Base-by-base conservation (phyloP, 495 filamentous ascomycete genomes). In the Trichoderma orchidacearum region DNA sequence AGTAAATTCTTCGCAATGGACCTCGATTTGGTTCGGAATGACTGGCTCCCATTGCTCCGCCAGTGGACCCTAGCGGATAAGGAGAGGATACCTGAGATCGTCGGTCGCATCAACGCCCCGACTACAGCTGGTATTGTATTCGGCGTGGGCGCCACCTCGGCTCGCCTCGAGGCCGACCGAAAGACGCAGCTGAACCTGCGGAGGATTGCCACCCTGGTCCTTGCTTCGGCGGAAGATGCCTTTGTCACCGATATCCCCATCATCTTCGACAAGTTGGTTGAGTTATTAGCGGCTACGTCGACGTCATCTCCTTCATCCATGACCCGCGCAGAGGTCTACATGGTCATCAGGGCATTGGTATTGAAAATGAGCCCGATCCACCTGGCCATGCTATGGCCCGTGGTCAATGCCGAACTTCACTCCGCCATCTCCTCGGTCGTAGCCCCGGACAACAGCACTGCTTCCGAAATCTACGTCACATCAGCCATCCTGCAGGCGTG, bases 41-140 rank as follows among this genome's bases (percentile, higher is more conserved):
- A 80, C 55, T 96, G 92, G 94, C 76, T 96, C 62, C 83, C 84
- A 2, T 75, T 99, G 15, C 67, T 96, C 21, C 83, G 81, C 41
- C 87, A 95, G 64, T 94, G 88, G 85, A 75, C 83, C 15, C 68
- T 92, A 15, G 79, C 76, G 17, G 93, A 99, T 62, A 95, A 93
- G 66, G 93, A 96, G 57, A 81, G 88, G 18, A 80, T 99, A 68
- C 71, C 82, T 1, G 94, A 97, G 56, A 70, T 96, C 3, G 67
- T 97, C 13, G 75, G 78, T 35, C 83, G 90, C 27, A 75, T 97
- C 32, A 83, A 87, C 5, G 79, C 90, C 3, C 93, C 93, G 8
- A 89, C 89, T 15, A 87, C 93, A n/a, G 94, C 93, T 0, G 94
- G 93, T 15, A 95, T 97, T 56, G 89, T 99, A 67, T 99, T 99